phyloP scores from a whole-genome alignment of 306 rosid species.

The Argentina anserina region DNA sequence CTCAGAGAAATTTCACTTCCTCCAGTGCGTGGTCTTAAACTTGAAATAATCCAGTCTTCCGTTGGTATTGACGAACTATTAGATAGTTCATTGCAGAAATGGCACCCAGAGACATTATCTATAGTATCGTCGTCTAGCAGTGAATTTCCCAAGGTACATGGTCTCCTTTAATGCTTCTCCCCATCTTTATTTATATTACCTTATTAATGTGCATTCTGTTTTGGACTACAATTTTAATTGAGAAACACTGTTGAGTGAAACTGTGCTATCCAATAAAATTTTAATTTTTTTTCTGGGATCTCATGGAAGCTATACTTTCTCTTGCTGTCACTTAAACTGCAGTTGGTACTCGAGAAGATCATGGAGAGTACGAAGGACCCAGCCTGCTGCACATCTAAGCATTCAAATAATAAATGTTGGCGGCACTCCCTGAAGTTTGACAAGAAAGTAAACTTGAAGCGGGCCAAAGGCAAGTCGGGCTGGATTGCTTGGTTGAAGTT shows the following conservation, averaged over 20 bases:
- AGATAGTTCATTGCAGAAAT: conserved; percentile 1
- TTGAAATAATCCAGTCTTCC: conserved; percentile 5
- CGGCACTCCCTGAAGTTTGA: conserved; percentile 45
- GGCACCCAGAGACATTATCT: conserved; percentile 14
- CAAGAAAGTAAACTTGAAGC: conserved; percentile 31
- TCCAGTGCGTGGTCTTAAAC: neutral
- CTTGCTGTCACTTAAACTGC: neutral
- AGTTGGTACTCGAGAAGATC: conserved; percentile 7
- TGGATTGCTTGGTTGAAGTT: conserved; percentile 14
- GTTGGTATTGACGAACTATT: neutral
- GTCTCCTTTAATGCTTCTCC: neutral
- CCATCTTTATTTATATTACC: neutral
- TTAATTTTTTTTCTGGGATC: neutral
- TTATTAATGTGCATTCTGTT: neutral
- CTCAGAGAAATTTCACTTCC: neutral
- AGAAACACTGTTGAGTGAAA: conserved; percentile 1
- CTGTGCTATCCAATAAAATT: neutral
- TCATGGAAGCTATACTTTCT: neutral
- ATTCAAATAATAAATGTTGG: conserved; percentile 48
- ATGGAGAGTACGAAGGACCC: conserved; percentile 26
- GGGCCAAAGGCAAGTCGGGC: neutral
- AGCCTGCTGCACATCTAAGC: conserved; percentile 40
- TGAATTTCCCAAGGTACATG: conserved; percentile 12
- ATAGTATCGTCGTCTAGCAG: conserved; percentile 7
- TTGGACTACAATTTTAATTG: neutral